Evolutionary conservation across 495 filamentous ascomycete genomes (phyloP).

Genomic region (Glonium stellatum): DNA sequence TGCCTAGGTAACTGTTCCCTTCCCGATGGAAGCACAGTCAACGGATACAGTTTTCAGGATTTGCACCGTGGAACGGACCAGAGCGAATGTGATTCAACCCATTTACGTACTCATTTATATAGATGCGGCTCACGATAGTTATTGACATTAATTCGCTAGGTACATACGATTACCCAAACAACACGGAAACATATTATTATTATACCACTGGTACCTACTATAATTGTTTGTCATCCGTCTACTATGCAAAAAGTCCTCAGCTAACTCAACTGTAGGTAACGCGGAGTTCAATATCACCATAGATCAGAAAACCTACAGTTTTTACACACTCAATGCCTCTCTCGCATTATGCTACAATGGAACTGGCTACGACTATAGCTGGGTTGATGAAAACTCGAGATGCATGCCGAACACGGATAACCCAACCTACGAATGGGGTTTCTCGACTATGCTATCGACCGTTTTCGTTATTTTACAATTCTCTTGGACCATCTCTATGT

Average conservation of each 20-base stretch:
- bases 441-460: constrained; percentile 13
- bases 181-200: constrained; percentile 5
- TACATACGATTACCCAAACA: constrained; percentile 7
- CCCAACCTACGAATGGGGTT: constrained; percentile 19
- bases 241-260: neutral
- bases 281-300: neutral
- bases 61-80: neutral
- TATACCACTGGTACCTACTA: neutral
- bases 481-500: constrained; percentile 12
- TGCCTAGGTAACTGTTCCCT: neutral
- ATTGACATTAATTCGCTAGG: neutral
- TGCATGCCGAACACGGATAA: constrained; percentile 17
- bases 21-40: neutral
- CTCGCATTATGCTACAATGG: neutral
- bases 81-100: neutral
- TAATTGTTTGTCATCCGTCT: neutral
- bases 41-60: neutral
- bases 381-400: neutral
- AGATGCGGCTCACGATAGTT: neutral
- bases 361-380: neutral
- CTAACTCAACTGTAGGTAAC: neutral
- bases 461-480: constrained; percentile 14
- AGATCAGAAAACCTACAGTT: neutral
- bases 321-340: neutral
- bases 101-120: neutral